Evolutionary conservation across 306 rosid species (phyloP).

Genomic region (Prunus salicina): DNA sequence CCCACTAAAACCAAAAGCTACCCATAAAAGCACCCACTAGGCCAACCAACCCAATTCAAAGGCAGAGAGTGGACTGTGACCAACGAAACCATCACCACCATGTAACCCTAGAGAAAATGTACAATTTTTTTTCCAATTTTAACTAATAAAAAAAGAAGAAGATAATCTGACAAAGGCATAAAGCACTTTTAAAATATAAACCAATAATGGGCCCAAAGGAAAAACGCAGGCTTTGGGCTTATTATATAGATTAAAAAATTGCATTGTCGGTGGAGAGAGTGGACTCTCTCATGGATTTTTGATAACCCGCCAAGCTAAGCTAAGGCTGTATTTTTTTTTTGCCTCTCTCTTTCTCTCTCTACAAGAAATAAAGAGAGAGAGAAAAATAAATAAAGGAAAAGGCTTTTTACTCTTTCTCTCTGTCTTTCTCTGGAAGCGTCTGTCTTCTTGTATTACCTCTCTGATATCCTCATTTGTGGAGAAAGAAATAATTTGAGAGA

Average conservation of each 20-base stretch:
- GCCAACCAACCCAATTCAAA: neutral
- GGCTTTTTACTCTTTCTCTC: neutral
- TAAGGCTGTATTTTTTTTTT: neutral
- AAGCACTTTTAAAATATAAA: neutral
- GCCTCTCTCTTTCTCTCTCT: constrained; percentile 29
- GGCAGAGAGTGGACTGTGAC: constrained; percentile 4
- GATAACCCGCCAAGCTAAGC: constrained; percentile 41
- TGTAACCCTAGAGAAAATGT: neutral
- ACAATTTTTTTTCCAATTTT: neutral
- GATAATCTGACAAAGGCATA: neutral
- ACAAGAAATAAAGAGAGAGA: neutral
- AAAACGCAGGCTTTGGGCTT: neutral
- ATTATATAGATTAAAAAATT: neutral
- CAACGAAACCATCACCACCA: neutral
- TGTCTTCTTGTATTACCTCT: constrained; percentile 9
- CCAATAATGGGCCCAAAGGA: neutral
- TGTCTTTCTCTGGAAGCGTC: constrained; percentile 15
- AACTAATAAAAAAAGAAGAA: neutral
- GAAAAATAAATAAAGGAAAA: neutral
- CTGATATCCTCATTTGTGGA: neutral
- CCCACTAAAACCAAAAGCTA: constrained; percentile 5
- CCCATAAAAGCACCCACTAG: neutral
- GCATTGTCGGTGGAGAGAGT: constrained; percentile 56
- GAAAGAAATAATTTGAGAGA: neutral
- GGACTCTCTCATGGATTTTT: constrained; percentile 21